Conservation (phyloP, 1,284 basidiomycete genomes). For the Porodaedalea pini region DNA sequence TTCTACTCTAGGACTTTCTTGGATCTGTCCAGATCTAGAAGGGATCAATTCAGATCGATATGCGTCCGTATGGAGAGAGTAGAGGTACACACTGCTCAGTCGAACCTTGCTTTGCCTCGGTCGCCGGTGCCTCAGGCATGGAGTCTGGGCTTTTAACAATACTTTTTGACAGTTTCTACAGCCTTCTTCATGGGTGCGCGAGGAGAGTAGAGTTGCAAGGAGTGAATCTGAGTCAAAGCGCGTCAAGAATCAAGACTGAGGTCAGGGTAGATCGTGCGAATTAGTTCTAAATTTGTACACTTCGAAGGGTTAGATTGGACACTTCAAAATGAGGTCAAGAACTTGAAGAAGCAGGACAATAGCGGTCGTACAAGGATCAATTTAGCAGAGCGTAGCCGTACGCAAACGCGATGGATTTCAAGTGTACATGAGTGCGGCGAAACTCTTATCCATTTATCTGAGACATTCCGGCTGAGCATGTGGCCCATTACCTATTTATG, state of each 20-base stretch:
- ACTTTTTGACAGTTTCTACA: conserved; percentile 3
- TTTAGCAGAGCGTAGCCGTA: no score
- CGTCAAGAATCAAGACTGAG: not conserved
- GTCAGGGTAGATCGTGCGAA: no score
- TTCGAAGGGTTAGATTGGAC: no score
- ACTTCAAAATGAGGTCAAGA: no score
- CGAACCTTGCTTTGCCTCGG: not conserved
- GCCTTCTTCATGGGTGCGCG: not conserved
- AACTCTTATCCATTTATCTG: no score
- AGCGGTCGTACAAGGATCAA: no score
- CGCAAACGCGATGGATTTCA: no score
- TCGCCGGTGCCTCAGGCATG: not conserved
- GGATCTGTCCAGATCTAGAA: not conserved
- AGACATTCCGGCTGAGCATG: no score
- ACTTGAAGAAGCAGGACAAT: no score
- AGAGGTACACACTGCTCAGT: not conserved
- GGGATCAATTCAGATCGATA: not conserved
- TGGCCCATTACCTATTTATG: no score
- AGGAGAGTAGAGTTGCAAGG: not conserved
- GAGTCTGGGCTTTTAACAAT: not conserved
- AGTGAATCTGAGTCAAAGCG: not conserved
- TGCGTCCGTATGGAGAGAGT: not conserved
- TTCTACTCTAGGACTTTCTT: not conserved
- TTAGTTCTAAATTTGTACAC: no score
- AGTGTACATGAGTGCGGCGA: no score